Conservation (phyloP, 371 early-diverging fungal genomes). For the Polyrhizophydium stewartii region DNA sequence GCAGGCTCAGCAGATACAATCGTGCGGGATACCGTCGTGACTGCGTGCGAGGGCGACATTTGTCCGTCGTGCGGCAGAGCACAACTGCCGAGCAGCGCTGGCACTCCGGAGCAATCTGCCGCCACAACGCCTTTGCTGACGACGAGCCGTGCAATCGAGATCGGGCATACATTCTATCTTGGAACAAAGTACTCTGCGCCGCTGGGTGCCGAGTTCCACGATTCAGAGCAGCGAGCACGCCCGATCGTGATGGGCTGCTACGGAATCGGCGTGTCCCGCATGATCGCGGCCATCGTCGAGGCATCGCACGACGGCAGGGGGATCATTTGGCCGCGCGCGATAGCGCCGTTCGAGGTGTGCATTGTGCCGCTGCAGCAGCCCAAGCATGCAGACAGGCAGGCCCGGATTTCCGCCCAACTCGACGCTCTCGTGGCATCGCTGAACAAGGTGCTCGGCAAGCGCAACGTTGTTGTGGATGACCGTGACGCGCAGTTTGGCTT, state of each 20-base stretch:
- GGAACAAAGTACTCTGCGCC: constrained; percentile 78
- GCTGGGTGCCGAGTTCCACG: constrained; percentile 55
- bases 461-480: constrained; percentile 57
- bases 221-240: constrained; percentile 14
- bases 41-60: constrained; percentile 53
- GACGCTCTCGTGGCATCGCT: background rate
- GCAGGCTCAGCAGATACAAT: too few relatives aligned
- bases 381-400: background rate
- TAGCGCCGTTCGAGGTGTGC: constrained; percentile 64
- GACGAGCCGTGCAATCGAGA: constrained; percentile 67
- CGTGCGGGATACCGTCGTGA: background rate
- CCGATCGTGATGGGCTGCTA: constrained; percentile 90
- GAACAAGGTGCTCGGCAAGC: background rate
- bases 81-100: background rate
- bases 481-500: constrained; percentile 55
- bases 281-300: constrained; percentile 76
- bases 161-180: constrained; percentile 88
- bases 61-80: constrained; percentile 56
- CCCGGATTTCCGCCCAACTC: background rate
- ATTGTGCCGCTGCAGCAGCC: constrained; percentile 12
- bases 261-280: constrained; percentile 80
- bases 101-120: too few relatives aligned
- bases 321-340: constrained; percentile 68
- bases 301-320: constrained; percentile 61
- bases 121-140: too few relatives aligned